Conservation (phyloP, 352 stramenopile species). For the Globisporangium viniferum region DNA sequence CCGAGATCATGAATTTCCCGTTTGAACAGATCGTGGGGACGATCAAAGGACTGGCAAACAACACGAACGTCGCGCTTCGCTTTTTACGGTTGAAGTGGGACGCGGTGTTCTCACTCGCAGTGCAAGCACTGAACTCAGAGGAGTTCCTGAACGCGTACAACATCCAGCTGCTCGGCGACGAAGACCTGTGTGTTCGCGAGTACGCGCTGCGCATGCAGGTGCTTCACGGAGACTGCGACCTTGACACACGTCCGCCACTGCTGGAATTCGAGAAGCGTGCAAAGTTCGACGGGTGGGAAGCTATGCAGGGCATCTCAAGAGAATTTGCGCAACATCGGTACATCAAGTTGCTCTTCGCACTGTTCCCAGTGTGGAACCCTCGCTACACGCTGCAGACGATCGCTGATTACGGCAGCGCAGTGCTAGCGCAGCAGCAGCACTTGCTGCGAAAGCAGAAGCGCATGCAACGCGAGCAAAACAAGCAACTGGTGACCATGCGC, state of each 20-base stretch:
- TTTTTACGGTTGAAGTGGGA: conserved; percentile 69
- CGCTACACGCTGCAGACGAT: conserved; percentile 47
- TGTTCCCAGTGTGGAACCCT: conserved; percentile 74
- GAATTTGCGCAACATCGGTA: conserved; percentile 64
- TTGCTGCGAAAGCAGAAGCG: conserved; percentile 21
- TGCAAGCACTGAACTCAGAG: conserved; percentile 38
- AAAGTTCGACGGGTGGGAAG: conserved; percentile 76
- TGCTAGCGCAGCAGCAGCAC: conserved; percentile 23
- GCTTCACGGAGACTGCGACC: conserved; percentile 64
- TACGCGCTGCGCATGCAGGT: conserved; percentile 79
- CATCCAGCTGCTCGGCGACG: conserved; percentile 47
- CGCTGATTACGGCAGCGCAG: conserved; percentile 31
- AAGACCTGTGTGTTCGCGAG: conserved; percentile 72
- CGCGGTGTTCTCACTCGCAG: conserved; percentile 46
- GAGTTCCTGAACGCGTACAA: conserved; percentile 49
- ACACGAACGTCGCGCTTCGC: conserved; percentile 38
- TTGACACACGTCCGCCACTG: conserved; percentile 46
- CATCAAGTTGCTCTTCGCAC: conserved; percentile 70
- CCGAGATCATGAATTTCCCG: conserved; percentile 46
- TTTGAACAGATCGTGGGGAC: conserved; percentile 69
- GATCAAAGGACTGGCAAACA: conserved; percentile 56
- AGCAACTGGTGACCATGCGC: conserved; percentile 31
- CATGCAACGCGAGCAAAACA: conserved; percentile 16
- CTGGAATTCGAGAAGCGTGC: conserved; percentile 67
- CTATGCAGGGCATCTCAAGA: conserved; percentile 45